phyloP scores from a whole-genome alignment of 169 alveolate genomes.

The Cyclospora cayetanensis region DNA sequence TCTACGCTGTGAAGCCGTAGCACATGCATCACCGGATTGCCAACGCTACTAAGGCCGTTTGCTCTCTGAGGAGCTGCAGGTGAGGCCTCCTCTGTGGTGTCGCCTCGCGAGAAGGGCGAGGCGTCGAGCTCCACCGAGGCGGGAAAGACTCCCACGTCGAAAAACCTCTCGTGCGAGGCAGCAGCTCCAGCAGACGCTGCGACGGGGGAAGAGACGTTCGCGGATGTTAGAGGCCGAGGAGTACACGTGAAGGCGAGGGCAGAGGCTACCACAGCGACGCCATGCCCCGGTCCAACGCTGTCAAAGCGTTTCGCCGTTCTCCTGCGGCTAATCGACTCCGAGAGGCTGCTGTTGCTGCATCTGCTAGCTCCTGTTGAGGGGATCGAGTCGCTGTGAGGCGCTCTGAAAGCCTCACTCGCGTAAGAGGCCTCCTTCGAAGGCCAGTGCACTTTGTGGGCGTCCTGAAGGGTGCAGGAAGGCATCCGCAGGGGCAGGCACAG shows the following conservation, averaged over 20 bases:
- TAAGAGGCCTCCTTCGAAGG: not conserved
- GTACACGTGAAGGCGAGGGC: not conserved
- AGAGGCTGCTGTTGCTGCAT: conserved; percentile 20
- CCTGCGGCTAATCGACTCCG: conserved; percentile 43
- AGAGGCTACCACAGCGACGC: not conserved
- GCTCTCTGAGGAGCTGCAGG: not conserved
- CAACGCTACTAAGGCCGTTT: not conserved
- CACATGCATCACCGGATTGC: not conserved
- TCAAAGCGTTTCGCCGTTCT: not conserved
- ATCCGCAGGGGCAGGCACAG: not conserved
- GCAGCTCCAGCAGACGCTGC: not conserved
- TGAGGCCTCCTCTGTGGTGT: not conserved
- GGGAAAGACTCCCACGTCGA: not conserved
- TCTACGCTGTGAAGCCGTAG: conserved; percentile 49
- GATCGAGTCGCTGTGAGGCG: not conserved
- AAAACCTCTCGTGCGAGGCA: not conserved
- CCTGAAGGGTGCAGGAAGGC: not conserved
- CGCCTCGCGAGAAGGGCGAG: not conserved
- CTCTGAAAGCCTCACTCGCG: not conserved
- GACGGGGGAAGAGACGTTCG: not conserved
- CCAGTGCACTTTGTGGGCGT: not conserved
- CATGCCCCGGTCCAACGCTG: not conserved
- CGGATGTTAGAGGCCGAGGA: not conserved
- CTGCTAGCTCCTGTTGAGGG: not conserved
- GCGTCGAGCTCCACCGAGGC: not conserved